These are phyloP conservation scores for Yamadazyma philogaea DNA, from an alignment of 805 yeast genomes.

Conservation along the genomic window DNA sequence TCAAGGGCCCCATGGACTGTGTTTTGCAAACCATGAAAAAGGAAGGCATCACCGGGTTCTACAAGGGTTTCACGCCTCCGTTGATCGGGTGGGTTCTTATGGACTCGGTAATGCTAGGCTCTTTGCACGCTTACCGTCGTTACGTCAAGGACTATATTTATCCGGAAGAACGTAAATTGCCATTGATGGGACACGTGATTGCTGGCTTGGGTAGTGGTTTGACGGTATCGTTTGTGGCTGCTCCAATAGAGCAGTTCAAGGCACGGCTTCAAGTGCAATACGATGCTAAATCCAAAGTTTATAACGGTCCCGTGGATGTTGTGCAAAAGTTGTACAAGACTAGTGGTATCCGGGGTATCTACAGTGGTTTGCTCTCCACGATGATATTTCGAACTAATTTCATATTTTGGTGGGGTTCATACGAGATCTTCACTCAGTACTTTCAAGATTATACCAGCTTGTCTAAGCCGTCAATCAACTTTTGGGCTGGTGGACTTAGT, in stretches of 20 bases:
- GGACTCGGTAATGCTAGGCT: constrained; percentile 91
- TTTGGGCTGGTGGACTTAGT: constrained; percentile 88
- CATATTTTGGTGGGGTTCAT: constrained; percentile 92
- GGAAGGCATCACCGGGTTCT: constrained; percentile 79
- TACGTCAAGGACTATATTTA: constrained; percentile 63
- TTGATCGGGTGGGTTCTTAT: constrained; percentile 89
- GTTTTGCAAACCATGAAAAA: constrained; percentile 63
- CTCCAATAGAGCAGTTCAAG: constrained; percentile 87
- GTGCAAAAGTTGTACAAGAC: constrained; percentile 53
- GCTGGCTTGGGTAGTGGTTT: constrained; percentile 85
- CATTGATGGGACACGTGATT: constrained; percentile 67
- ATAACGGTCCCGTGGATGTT: constrained; percentile 80
- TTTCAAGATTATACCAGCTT: constrained; percentile 62
- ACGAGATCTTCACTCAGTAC: constrained; percentile 71
- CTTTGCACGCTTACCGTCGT: constrained; percentile 73
- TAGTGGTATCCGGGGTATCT: constrained; percentile 69
- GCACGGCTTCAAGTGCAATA: constrained; percentile 89
- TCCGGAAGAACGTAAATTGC: constrained; percentile 58
- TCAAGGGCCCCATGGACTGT: constrained; percentile 82
- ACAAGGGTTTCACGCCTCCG: constrained; percentile 91
- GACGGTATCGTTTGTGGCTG: constrained; percentile 94
- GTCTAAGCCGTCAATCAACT: constrained; percentile 70
- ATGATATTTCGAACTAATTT: constrained; percentile 85
- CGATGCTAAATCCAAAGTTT: constrained; percentile 64
- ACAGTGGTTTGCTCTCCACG: constrained; percentile 80